These are phyloP conservation scores for Clarkia xantiana DNA, from an alignment of 345 rosid species.

Conservation along the genomic window DNA sequence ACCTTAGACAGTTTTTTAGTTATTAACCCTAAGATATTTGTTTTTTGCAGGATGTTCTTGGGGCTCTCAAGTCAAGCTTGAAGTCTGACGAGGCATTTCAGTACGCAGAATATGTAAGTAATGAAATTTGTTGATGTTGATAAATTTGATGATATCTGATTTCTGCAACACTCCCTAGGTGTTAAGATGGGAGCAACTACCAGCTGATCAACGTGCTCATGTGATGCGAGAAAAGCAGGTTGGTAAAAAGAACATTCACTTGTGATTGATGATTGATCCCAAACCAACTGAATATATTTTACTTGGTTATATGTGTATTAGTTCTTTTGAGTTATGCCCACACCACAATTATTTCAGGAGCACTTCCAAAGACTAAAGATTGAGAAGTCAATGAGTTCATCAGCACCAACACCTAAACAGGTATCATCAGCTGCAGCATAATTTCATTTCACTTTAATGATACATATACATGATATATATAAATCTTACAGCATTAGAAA, in stretches of 20 bases:
- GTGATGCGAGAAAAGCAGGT: slow-evolving; percentile 85
- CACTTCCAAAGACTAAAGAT: slow-evolving; percentile 69
- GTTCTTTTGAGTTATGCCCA: too few relatives aligned
- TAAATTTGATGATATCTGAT: slow-evolving; percentile 1
- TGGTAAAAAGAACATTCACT: slow-evolving; percentile 4
- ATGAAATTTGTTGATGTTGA: too few relatives aligned
- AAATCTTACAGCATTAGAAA: too few relatives aligned
- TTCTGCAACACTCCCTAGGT: slow-evolving; percentile 23
- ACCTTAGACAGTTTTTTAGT: too few relatives aligned
- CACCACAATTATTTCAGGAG: slow-evolving; percentile 31
- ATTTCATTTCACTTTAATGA: too few relatives aligned
- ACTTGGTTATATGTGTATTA: too few relatives aligned
- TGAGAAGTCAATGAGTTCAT: slow-evolving; percentile 76
- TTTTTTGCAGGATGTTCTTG: slow-evolving; percentile 56
- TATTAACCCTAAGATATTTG: too few relatives aligned
- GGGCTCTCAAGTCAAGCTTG: slow-evolving; percentile 46
- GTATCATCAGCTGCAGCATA: slow-evolving; percentile 15
- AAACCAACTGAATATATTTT: too few relatives aligned
- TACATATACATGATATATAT: too few relatives aligned
- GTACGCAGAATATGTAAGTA: slow-evolving; percentile 79
- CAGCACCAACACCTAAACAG: slow-evolving; percentile 78
- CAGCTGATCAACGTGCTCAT: slow-evolving; percentile 75
- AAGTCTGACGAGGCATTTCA: slow-evolving; percentile 53
- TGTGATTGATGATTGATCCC: background rate
- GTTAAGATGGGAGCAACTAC: slow-evolving; percentile 84